Conservation (phyloP, 345 rosid species). For the Erucastrum elatum region DNA sequence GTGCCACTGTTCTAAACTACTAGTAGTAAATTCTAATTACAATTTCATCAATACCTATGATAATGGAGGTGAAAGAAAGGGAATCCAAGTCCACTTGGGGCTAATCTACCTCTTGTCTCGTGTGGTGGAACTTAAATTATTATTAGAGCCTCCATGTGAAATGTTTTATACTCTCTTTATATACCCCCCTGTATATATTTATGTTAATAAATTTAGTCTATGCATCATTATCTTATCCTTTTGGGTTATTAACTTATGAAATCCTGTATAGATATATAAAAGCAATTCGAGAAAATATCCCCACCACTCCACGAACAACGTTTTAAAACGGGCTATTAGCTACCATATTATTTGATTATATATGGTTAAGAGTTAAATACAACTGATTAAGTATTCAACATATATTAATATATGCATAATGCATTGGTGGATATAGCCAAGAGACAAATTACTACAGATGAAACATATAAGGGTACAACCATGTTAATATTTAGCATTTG, state of each 20-base stretch:
- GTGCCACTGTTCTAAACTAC: background rate
- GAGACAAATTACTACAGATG: background rate
- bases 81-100: slow-evolving; percentile 27
- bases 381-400: background rate
- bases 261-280: background rate
- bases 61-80: slow-evolving; percentile 17
- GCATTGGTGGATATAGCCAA: background rate
- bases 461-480: background rate
- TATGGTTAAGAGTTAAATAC: background rate
- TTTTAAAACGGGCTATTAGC: background rate
- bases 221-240: background rate
- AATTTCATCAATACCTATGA: background rate
- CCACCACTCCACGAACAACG: background rate
- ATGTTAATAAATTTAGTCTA: background rate
- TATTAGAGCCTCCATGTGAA: slow-evolving; percentile 3
- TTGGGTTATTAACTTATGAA: background rate
- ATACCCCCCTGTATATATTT: background rate
- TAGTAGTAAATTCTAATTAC: background rate
- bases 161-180: background rate
- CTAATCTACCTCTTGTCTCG: slow-evolving; percentile 1
- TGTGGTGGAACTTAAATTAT: background rate
- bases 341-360: background rate
- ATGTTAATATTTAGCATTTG: background rate
- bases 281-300: background rate
- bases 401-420: background rate